phyloP scores from a whole-genome alignment of 2,329 filamentous ascomycete species.

The Rutstroemia sp. region DNA sequence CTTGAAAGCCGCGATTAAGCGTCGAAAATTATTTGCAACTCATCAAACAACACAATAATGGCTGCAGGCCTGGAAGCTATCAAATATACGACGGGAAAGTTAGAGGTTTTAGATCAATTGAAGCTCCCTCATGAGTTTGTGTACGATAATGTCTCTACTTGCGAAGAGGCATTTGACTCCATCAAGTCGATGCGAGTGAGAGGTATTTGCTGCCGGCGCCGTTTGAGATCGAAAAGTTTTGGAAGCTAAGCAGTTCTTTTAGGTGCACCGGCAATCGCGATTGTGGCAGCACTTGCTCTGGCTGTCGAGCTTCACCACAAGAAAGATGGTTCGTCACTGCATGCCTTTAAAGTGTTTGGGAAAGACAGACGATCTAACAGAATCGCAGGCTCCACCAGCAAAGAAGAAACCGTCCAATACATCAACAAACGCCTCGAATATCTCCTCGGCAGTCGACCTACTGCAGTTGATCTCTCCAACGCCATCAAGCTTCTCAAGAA shows the following conservation, averaged over 20 bases:
- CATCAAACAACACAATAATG: conserved; percentile 13
- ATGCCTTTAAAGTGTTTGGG: conserved; percentile 15
- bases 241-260: conserved; percentile 9
- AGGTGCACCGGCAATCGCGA: conserved; percentile 91
- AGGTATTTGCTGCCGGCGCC: conserved; percentile 32
- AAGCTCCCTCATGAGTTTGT: conserved; percentile 71
- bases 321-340: conserved; percentile 33
- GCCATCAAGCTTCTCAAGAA: conserved; percentile 74
- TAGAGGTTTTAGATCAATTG: conserved; percentile 79
- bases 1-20: too few species aligned
- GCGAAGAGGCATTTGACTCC: conserved; percentile 72
- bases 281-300: conserved; percentile 85
- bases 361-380: background rate
- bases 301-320: conserved; percentile 72
- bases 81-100: conserved; percentile 62
- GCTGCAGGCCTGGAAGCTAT: conserved; percentile 59
- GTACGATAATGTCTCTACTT: conserved; percentile 64
- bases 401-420: conserved; percentile 56
- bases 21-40: background rate
- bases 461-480: conserved; percentile 90
- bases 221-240: background rate
- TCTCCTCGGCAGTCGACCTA: conserved; percentile 81
- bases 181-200: conserved; percentile 74
- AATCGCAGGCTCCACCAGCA: conserved; percentile 16
- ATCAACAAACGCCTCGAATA: conserved; percentile 76